These are phyloP conservation scores for Gossypium lobatum DNA, from an alignment of 441 rosid genomes.

Conservation along the genomic window DNA sequence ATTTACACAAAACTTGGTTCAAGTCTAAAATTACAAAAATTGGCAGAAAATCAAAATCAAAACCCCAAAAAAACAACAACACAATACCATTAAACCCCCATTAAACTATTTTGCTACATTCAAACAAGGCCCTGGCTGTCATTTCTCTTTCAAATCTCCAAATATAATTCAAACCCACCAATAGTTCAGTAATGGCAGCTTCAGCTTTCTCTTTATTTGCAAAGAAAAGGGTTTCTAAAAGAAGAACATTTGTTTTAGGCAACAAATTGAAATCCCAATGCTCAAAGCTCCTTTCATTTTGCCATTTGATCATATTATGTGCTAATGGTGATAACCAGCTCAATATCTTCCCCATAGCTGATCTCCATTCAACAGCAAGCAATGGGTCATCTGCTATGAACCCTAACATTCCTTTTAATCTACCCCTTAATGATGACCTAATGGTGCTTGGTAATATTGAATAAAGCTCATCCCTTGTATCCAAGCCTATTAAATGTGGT, in stretches of 20 bases:
- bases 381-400: slow-evolving; percentile 62
- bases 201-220: slow-evolving; percentile 82
- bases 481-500: slow-evolving; percentile 82
- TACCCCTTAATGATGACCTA: slow-evolving; percentile 46
- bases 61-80: not conserved
- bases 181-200: slow-evolving; percentile 82
- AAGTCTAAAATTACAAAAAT: not conserved
- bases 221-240: slow-evolving; percentile 69
- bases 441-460: slow-evolving; percentile 73
- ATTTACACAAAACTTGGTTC: not conserved
- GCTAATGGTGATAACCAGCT: slow-evolving; percentile 86
- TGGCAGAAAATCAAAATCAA: not conserved
- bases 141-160: slow-evolving; percentile 97
- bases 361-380: slow-evolving; percentile 79
- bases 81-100: slow-evolving; percentile 11
- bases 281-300: slow-evolving; percentile 87
- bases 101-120: slow-evolving; percentile 38
- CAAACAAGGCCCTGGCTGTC: slow-evolving; percentile 80
- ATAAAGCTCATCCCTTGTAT: slow-evolving; percentile 84
- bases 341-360: slow-evolving; percentile 65
- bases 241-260: slow-evolving; percentile 49
- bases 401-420: slow-evolving; percentile 64
- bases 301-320: slow-evolving; percentile 95
- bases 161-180: slow-evolving; percentile 88
- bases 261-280: slow-evolving; percentile 39